Percentiles rank a stretch among this genome's conserved stretches.
phyloP scores from a whole-genome alignment of 306 rosid species.

The Carpinus viminea region DNA sequence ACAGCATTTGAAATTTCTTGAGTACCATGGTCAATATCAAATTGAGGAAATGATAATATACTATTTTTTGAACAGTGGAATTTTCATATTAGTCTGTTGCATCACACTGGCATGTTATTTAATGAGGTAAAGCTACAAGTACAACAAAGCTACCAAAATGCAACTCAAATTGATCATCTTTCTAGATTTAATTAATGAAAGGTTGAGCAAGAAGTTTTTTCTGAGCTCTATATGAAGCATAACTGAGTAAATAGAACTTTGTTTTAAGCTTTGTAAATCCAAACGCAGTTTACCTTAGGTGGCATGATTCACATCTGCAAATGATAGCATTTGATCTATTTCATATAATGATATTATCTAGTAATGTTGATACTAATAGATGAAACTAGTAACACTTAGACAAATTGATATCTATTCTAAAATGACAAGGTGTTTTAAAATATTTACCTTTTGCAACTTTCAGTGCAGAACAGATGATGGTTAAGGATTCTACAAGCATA shows the following conservation, averaged over 20 bases:
- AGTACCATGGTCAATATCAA: background rate
- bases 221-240: background rate
- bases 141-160: background rate
- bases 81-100: background rate
- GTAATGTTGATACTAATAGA: conserved; percentile 1
- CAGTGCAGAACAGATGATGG: conserved; percentile 57
- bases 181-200: background rate
- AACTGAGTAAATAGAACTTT: background rate
- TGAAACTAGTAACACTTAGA: background rate
- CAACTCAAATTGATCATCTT: conserved; percentile 1
- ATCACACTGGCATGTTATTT: background rate
- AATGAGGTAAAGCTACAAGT: background rate
- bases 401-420: background rate
- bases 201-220: background rate
- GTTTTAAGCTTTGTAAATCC: background rate
- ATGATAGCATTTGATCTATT: background rate
- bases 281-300: background rate
- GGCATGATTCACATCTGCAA: background rate
- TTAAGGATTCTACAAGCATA: conserved; percentile 64
- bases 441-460: conserved; percentile 63
- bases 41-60: background rate
- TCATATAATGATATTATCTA: background rate
- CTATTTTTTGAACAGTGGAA: background rate
- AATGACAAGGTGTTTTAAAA: background rate
- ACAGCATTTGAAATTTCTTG: background rate